Percentiles rank a stretch among this genome's conserved stretches.
Conservation (phyloP, 805 yeast species). For the Starmera caribaea region DNA sequence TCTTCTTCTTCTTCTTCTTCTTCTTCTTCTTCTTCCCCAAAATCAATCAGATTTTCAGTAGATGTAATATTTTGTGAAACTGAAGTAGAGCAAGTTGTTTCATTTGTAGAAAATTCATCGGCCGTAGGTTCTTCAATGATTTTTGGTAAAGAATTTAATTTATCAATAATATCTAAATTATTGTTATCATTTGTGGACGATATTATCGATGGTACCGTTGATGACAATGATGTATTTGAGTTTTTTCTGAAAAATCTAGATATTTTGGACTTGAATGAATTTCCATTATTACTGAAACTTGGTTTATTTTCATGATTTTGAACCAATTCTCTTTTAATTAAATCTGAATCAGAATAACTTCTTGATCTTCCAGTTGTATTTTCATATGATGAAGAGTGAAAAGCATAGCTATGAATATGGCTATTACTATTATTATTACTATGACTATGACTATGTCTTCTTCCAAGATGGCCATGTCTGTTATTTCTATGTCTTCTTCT, state of each 20-base stretch:
- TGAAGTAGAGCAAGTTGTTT: slow-evolving; percentile 5
- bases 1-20: background rate
- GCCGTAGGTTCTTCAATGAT: slow-evolving; percentile 7
- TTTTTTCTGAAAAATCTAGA: slow-evolving; percentile 1
- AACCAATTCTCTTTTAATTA: slow-evolving; percentile 16
- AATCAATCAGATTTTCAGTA: background rate
- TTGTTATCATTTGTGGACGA: background rate
- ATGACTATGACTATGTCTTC: background rate
- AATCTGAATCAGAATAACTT: slow-evolving; percentile 18
- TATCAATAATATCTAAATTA: background rate
- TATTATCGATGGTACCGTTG: too few relatives aligned
- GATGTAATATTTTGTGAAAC: background rate
- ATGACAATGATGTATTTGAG: background rate
- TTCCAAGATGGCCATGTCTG: slow-evolving; percentile 1
- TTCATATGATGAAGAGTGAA: slow-evolving; percentile 1
- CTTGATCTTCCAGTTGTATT: slow-evolving; percentile 9
- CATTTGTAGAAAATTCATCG: slow-evolving; percentile 15
- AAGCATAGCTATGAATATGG: too few relatives aligned
- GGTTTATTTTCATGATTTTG: slow-evolving; percentile 15
- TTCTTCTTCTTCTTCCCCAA: background rate
- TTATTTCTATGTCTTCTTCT: slow-evolving; percentile 20
- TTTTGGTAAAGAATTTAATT: too few relatives aligned
- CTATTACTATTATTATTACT: too few relatives aligned
- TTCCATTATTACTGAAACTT: slow-evolving; percentile 8
- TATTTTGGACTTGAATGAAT: background rate